phyloP scores from a whole-genome alignment of 2,329 filamentous ascomycete genomes.

The Fusarium neocosmosporiellum region DNA sequence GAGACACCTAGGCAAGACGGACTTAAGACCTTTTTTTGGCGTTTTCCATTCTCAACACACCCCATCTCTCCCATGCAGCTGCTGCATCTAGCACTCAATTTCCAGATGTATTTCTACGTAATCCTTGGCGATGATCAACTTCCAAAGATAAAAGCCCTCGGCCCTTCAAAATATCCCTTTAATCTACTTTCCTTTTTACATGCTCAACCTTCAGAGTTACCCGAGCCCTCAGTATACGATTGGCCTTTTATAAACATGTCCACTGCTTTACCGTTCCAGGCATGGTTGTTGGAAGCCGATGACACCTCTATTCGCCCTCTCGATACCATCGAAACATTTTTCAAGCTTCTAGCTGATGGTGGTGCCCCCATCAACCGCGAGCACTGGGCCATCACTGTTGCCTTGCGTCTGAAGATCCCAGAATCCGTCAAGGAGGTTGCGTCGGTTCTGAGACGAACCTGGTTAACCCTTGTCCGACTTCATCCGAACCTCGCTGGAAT shows the following conservation, averaged over 20 bases:
- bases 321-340: constrained; percentile 42
- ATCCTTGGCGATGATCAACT: neutral
- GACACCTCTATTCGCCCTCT: constrained; percentile 13
- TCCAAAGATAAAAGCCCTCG: neutral
- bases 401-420: constrained; percentile 21
- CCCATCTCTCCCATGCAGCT: neutral
- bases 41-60: neutral
- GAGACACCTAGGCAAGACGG: neutral
- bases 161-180: neutral
- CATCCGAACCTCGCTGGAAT: constrained; percentile 21
- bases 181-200: neutral
- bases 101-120: neutral
- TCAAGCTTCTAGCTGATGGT: constrained; percentile 45
- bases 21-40: neutral
- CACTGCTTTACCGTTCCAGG: neutral
- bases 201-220: neutral
- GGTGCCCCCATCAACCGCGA: constrained; percentile 43
- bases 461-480: constrained; percentile 29
- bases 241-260: neutral
- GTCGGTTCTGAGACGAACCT: constrained; percentile 27
- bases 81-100: neutral
- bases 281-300: neutral
- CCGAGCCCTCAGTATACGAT: neutral
- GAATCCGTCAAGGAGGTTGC: constrained; percentile 35
- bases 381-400: constrained; percentile 46